Percentiles rank a stretch among this genome's conserved stretches.
Evolutionary conservation across 2,329 filamentous ascomycete species (phyloP).

Genomic region (Arthrobotrys musiformis): DNA sequence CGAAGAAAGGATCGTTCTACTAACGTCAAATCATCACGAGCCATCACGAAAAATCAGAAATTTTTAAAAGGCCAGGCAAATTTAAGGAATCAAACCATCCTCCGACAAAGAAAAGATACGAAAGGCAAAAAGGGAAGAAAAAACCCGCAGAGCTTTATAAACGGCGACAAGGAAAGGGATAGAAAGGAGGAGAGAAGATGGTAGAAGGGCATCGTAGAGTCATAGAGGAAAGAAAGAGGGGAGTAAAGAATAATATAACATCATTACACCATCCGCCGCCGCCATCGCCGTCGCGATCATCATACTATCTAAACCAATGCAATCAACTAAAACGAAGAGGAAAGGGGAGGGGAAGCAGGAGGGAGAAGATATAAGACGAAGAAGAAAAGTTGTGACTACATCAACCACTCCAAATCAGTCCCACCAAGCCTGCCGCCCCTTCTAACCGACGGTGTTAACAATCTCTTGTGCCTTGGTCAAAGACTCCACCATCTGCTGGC

Average conservation of each 20-base stretch:
- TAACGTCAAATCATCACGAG: not conserved
- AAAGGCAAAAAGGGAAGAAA: conserved; percentile 1
- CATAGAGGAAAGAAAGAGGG: not conserved
- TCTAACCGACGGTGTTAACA: conserved; percentile 71
- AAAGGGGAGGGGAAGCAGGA: not conserved
- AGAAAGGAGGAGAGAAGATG: not conserved
- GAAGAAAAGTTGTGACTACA: not conserved
- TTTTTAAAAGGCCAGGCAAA: not conserved
- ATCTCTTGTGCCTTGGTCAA: conserved; percentile 91
- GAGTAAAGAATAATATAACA: conserved; percentile 27
- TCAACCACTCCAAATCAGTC: not conserved
- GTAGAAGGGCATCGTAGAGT: not conserved
- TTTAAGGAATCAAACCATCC: conserved; percentile 18
- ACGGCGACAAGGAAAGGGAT: not conserved
- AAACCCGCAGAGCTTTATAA: not conserved
- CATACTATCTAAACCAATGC: not conserved
- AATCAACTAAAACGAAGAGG: not conserved
- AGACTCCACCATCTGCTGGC: conserved; percentile 98
- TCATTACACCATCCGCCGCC: conserved; percentile 28
- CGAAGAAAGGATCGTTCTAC: conserved; percentile 2
- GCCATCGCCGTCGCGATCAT: not conserved
- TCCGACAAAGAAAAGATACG: conserved; percentile 9
- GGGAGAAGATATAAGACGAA: no score
- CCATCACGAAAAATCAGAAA: not conserved
- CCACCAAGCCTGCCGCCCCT: conserved; percentile 11